Percentiles rank a stretch among this genome's conserved stretches.
phyloP scores from a whole-genome alignment of 768 basidiomycete species.

The Hirschioporus abietinus region DNA sequence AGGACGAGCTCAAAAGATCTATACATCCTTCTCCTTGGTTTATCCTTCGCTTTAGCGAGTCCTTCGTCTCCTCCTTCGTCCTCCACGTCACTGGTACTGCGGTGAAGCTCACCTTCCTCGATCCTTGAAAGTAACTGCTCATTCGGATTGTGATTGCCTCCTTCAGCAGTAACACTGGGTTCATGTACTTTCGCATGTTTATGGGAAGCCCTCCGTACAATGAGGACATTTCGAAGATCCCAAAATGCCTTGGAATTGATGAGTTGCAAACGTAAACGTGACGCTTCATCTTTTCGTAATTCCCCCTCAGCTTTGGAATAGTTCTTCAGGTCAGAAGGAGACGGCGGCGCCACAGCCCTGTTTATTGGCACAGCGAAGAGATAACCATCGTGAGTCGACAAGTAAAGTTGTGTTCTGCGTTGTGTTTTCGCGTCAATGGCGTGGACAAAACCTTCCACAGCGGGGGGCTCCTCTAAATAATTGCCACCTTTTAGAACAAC shows the following conservation, averaged over 20 bases:
- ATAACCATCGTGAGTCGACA: slow-evolving; percentile 66
- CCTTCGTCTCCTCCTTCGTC: slow-evolving; percentile 65
- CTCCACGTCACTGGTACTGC: slow-evolving; percentile 43
- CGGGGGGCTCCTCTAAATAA: slow-evolving; percentile 65
- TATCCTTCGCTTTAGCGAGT: slow-evolving; percentile 38
- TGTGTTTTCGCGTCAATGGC: slow-evolving; percentile 59
- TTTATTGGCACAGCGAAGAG: slow-evolving; percentile 54
- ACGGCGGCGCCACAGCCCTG: slow-evolving; percentile 55
- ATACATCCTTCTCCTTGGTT: slow-evolving; percentile 43
- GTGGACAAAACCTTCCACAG: slow-evolving; percentile 83
- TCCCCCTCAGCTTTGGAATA: slow-evolving; percentile 4
- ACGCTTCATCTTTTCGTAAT: slow-evolving; percentile 48
- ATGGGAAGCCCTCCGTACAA: slow-evolving; percentile 61
- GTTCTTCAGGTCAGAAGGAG: slow-evolving; percentile 11
- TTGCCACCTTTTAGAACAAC: slow-evolving; percentile 40
- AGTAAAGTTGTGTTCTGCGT: slow-evolving; percentile 55
- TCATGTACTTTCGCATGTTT: slow-evolving; percentile 26
- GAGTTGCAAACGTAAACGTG: slow-evolving; percentile 60
- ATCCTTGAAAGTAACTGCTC: slow-evolving; percentile 16
- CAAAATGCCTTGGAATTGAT: slow-evolving; percentile 58
- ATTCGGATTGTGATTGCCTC: slow-evolving; percentile 28
- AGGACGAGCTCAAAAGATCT: slow-evolving; percentile 77
- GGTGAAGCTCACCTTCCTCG: background rate
- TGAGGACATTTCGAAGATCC: slow-evolving; percentile 66
- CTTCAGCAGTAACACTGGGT: slow-evolving; percentile 5